Percentiles rank a stretch among this genome's conserved stretches.
phyloP scores from a whole-genome alignment of 2,329 filamentous ascomycete species.

The Aspergillus fischeri region DNA sequence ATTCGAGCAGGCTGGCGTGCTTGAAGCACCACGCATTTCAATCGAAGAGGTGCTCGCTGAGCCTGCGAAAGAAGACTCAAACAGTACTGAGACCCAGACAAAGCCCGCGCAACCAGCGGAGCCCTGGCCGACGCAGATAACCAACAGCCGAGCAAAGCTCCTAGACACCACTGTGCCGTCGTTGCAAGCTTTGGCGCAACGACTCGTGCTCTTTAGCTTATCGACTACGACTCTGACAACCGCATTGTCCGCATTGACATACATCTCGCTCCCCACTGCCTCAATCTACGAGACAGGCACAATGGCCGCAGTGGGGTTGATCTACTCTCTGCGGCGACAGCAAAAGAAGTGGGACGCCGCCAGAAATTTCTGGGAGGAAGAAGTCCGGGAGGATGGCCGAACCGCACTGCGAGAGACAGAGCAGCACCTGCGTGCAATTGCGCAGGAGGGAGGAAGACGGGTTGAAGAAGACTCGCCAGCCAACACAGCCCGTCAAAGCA shows the following conservation, averaged over 20 bases:
- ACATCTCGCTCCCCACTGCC: constrained; percentile 49
- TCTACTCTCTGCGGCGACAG: constrained; percentile 54
- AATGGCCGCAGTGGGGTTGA: constrained; percentile 55
- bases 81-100: constrained; percentile 2
- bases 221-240: constrained; percentile 65
- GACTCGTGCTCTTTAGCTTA: constrained; percentile 69
- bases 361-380: constrained; percentile 48
- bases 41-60: neutral
- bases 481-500: constrained; percentile 39
- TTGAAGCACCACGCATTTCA: constrained; percentile 23
- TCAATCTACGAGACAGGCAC: constrained; percentile 56
- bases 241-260: constrained; percentile 53
- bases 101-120: neutral
- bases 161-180: constrained; percentile 64
- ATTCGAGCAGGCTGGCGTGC: constrained; percentile 61
- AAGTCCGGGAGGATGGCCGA: constrained; percentile 55
- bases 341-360: constrained; percentile 57
- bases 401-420: constrained; percentile 54
- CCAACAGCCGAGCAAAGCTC: constrained; percentile 64
- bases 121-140: constrained; percentile 72
- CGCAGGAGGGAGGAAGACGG: constrained; percentile 42
- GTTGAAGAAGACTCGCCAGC: constrained; percentile 33
- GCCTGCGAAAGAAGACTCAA: constrained; percentile 15
- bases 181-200: constrained; percentile 68
- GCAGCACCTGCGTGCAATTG: constrained; percentile 43